Base-by-base conservation (phyloP, 805 yeast genomes). In the Kazachstania viticola region DNA sequence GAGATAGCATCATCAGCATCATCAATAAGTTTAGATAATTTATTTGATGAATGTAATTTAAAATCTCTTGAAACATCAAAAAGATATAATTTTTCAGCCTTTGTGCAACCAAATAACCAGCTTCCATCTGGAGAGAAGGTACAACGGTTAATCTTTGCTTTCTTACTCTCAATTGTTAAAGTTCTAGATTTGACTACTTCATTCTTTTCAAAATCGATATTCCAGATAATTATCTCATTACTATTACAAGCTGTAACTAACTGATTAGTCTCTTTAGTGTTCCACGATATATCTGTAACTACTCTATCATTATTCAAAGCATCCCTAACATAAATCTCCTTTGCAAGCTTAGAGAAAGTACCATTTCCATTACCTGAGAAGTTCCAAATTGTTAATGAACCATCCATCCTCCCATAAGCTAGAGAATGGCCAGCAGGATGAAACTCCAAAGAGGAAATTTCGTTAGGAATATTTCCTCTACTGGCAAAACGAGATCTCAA, bases 41-140 rank as follows among this genome's bases (percentile, higher is more conserved):
- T 33, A 13, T 26, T 31, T 2, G 30, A 21, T 19, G 36, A 25
- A 5, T 24, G 53, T 8, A 32, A 51, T 51, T 28, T 38, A 37
- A 58, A 61, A 34, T 58, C 55, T 4, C 51, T 42, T 9, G 32
- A 32, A 1, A 58, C 60, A 18, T 61, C 54, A 29, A 58, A 58
- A 4, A 72, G 37, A 7, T 44, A 37, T 1, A 74, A 28, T 4
- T 48, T 50, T 14, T 64, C 61, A 17, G 54, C 54, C 31, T 62
- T 49, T 17, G 69, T 67, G 2, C 62, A 62, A 11, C 63, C 70
- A 2, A 63, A 56, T 21, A 76, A 40, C 40, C 60, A 52, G 21
- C 53, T 52, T 0, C 79, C 77, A 42, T 65, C 71, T 4, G 61
- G 54, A 12, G 70, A 64, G 45, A 60, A 73, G 26, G 39, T 32